Evolutionary conservation across 2,329 filamentous ascomycete genomes (phyloP).

Genomic region (Thelonectria rubi): DNA sequence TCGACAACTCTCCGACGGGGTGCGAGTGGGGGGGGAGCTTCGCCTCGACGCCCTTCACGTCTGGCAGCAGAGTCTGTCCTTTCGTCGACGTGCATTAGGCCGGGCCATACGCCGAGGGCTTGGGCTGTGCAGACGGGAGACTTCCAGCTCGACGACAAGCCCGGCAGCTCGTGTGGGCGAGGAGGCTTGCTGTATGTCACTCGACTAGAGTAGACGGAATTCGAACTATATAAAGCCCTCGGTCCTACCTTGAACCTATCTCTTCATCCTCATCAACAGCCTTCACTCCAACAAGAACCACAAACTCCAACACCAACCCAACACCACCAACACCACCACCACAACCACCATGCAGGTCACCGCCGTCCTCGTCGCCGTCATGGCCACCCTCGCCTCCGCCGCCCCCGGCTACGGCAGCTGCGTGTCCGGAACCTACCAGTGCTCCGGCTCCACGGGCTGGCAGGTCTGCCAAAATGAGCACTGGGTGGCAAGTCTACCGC

Average conservation of each 20-base stretch:
- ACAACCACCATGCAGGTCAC: conserved; percentile 46
- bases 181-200: not conserved
- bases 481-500: conserved; percentile 46
- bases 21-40: no score
- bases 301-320: not conserved
- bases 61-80: no score
- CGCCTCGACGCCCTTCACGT: no score
- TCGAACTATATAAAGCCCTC: conserved; percentile 28
- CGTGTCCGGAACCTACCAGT: conserved; percentile 49
- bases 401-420: conserved; percentile 33
- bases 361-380: conserved; percentile 31
- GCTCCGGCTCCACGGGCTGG: conserved; percentile 45
- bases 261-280: conserved; percentile 17
- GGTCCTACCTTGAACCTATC: not conserved
- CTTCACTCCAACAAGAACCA: conserved; percentile 4
- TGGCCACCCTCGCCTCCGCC: conserved; percentile 38
- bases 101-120: conserved; percentile 8
- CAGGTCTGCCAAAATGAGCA: conserved; percentile 44
- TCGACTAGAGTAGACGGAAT: not conserved
- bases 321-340: conserved; percentile 5
- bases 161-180: conserved; percentile 11
- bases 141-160: not conserved
- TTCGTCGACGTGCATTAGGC: not conserved
- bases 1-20: no score
- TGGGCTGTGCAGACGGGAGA: conserved; percentile 13